These are phyloP conservation scores for Pyropia haitanensis DNA, from an alignment of 23 red algal species.

Conservation along the genomic window DNA sequence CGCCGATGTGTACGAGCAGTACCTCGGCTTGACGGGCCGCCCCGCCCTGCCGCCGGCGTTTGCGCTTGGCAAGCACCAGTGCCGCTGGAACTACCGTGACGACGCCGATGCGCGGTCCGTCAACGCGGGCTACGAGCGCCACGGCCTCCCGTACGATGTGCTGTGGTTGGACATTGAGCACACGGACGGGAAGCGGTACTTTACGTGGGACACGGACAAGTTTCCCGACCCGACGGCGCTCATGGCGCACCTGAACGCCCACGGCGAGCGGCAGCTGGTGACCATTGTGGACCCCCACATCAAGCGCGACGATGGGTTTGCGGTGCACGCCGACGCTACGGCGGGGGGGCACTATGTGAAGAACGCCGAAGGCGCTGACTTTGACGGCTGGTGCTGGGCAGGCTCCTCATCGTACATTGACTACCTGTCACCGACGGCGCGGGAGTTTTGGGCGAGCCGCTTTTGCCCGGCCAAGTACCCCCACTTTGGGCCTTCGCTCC, in stretches of 20 bases:
- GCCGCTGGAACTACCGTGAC: slow-evolving; percentile 89
- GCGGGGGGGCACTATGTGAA: slow-evolving; percentile 44
- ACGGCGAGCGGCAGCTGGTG: slow-evolving; percentile 67
- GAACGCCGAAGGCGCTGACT: slow-evolving; percentile 50
- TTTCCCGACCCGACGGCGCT: slow-evolving; percentile 71
- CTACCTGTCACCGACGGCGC: slow-evolving; percentile 34
- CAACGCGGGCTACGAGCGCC: slow-evolving; percentile 59
- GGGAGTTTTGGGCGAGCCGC: slow-evolving; percentile 45
- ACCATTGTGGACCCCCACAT: slow-evolving; percentile 98
- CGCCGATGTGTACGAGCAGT: slow-evolving; percentile 42
- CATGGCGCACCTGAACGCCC: slow-evolving; percentile 35
- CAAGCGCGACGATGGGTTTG: slow-evolving; percentile 67
- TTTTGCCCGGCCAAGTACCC: slow-evolving; percentile 64
- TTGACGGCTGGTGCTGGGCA: slow-evolving; percentile 90
- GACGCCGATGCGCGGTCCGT: slow-evolving; percentile 62
- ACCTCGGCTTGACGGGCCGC: slow-evolving; percentile 54
- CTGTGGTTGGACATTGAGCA: slow-evolving; percentile 99
- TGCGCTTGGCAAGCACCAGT: slow-evolving; percentile 93
- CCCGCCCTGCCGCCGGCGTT: slow-evolving; percentile 80
- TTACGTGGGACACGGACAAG: slow-evolving; percentile 86
- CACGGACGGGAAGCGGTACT: slow-evolving; percentile 95
- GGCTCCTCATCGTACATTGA: slow-evolving; percentile 79
- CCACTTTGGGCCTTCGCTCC: slow-evolving; percentile 48
- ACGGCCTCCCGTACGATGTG: slow-evolving; percentile 89
- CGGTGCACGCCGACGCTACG: slow-evolving; percentile 47